These are phyloP conservation scores for Funneliformis geosporum DNA, from an alignment of 192 early-diverging fungal genomes.

Conservation along the genomic window DNA sequence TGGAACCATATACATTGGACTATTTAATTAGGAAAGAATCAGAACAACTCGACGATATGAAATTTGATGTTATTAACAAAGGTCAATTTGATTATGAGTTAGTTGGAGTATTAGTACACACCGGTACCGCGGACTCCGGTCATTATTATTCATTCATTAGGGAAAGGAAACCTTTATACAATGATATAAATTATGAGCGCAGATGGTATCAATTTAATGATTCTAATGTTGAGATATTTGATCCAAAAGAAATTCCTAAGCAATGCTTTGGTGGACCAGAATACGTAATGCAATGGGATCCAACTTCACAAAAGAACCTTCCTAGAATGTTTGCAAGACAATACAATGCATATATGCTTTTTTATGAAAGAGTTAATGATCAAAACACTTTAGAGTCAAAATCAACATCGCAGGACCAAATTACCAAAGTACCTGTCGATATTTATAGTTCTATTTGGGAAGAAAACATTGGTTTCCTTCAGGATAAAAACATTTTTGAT, in stretches of 20 bases:
- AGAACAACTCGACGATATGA: conserved; percentile 36
- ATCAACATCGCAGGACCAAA: not conserved
- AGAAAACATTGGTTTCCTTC: conserved; percentile 41
- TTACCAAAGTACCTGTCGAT: conserved; percentile 31
- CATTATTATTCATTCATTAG: conserved; percentile 62
- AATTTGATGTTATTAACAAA: conserved; percentile 31
- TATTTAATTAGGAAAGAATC: conserved; percentile 44
- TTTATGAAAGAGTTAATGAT: conserved; percentile 43
- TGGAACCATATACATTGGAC: conserved; percentile 58
- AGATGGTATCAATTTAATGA: conserved; percentile 58
- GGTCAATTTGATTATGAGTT: conserved; percentile 48
- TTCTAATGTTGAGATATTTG: conserved; percentile 53
- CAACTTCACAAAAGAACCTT: conserved; percentile 39
- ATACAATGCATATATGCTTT: conserved; percentile 59
- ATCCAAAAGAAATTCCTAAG: conserved; percentile 46
- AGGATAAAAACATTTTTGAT: conserved; percentile 47
- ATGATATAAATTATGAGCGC: conserved; percentile 9
- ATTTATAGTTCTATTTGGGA: conserved; percentile 42
- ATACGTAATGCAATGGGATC: conserved; percentile 43
- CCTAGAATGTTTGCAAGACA: conserved; percentile 44
- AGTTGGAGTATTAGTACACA: conserved; percentile 59
- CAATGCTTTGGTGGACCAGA: conserved; percentile 50
- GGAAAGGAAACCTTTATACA: conserved; percentile 25
- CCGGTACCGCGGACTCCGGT: conserved; percentile 60
- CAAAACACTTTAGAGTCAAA: not conserved